Percentiles rank a stretch among this genome's conserved stretches.
phyloP scores from a whole-genome alignment of 805 yeast species.

The Candida montana region DNA sequence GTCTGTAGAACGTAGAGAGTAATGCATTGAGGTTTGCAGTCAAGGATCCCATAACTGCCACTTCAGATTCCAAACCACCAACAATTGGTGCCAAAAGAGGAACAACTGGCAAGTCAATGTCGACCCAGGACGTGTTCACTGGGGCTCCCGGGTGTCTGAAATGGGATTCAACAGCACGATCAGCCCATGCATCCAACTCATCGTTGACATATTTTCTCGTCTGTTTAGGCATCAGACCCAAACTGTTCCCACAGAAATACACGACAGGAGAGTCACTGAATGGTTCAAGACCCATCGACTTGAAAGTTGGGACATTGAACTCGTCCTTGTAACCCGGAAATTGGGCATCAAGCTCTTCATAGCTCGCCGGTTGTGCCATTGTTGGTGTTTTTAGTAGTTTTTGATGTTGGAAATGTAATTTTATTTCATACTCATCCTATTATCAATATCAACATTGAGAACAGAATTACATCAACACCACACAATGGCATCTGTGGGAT shows the following conservation, averaged over 20 bases:
- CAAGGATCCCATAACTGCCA: constrained; percentile 82
- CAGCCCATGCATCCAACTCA: constrained; percentile 81
- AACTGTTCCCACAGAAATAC: constrained; percentile 90
- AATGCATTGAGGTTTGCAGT: constrained; percentile 78
- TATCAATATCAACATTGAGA: no score
- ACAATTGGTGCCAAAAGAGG: constrained; percentile 68
- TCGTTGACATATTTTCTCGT: constrained; percentile 51
- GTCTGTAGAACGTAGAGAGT: constrained; percentile 69
- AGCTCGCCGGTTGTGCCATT: constrained; percentile 1
- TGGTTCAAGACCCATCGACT: constrained; percentile 42
- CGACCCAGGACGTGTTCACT: constrained; percentile 66
- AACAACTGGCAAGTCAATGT: constrained; percentile 72
- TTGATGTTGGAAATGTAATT: no score
- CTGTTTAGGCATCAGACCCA: constrained; percentile 78
- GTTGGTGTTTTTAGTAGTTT: no score
- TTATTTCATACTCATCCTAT: no score
- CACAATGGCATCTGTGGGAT: constrained; percentile 15
- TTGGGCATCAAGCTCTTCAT: constrained; percentile 10
- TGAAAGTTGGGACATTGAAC: constrained; percentile 64
- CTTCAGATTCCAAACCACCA: constrained; percentile 73
- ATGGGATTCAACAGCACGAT: constrained; percentile 80
- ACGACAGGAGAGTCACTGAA: constrained; percentile 27
- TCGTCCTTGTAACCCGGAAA: constrained; percentile 35
- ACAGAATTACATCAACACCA: no score
- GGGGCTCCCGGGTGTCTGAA: constrained; percentile 53